Percentiles rank a stretch among this genome's conserved stretches.
Conservation (phyloP, 2,329 filamentous ascomycete genomes). For the Sporothrix protearum region DNA sequence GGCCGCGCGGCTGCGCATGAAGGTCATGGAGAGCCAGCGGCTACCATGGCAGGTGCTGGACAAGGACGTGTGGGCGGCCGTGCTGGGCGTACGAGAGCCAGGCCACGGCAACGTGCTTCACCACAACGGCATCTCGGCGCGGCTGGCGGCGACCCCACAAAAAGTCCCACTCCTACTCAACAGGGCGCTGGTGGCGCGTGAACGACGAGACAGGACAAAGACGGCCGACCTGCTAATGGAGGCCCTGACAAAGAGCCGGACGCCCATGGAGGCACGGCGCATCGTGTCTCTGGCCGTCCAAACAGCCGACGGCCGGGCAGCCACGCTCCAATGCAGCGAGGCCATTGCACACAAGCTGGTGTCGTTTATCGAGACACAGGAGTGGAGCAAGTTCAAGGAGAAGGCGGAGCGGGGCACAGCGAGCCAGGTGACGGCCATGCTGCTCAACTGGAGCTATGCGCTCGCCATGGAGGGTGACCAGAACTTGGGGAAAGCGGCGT, state of each 20-base stretch:
- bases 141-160: constrained; percentile 22
- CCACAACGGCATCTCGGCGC: constrained; percentile 33
- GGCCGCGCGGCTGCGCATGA: constrained; percentile 21
- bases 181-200: constrained; percentile 26
- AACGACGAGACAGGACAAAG: too few relatives aligned
- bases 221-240: constrained; percentile 15
- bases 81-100: constrained; percentile 29
- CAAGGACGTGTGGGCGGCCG: constrained; percentile 43
- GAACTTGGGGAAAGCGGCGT: not conserved
- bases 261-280: constrained; percentile 31
- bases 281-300: constrained; percentile 29
- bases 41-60: constrained; percentile 42
- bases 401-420: not conserved
- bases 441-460: constrained; percentile 41
- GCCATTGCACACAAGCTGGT: not conserved
- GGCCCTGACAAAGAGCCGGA: constrained; percentile 23
- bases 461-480: not conserved
- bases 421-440: constrained; percentile 31
- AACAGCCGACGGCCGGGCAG: constrained; percentile 27
- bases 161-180: constrained; percentile 33
- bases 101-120: constrained; percentile 25
- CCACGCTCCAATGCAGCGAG: constrained; percentile 21
- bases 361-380: not conserved
- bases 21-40: not conserved
- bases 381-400: not conserved